Base-by-base conservation (phyloP, 176 grass and related monocot genomes). In the Carex kokanica region DNA sequence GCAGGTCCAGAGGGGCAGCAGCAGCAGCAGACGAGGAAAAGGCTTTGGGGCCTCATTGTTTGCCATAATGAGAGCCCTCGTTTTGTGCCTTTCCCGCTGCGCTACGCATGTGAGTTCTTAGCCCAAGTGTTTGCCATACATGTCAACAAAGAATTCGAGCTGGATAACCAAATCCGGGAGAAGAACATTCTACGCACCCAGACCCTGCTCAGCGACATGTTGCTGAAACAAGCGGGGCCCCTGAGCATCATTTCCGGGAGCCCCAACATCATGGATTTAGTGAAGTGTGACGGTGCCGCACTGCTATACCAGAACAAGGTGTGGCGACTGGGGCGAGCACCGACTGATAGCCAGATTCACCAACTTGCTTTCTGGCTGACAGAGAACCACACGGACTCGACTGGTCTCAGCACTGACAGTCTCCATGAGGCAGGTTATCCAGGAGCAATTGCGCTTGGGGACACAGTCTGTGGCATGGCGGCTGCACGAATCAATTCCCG, bases 191-290 rank as follows among this genome's bases (percentile, higher is more conserved):
- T 98, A 32, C 91, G 88, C 43, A 94, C 90, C 65, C 92, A 98
- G 73, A 98, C 92, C 2, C 85, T 94, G 20, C 87, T 98, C 13
- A 94, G 88, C 18, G 92, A 94, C 75, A 88, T 98, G 90, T 82
- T 98, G 29, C 86, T 94, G 49, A 93, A 63, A 75, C 90, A 98
- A 90, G 82, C 95, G 3, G 88, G 88, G 62, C 95, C 95, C 32
- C 24, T 93, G 21, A 92, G 87, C 78, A 98, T 98, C 18, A 66
- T 98, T 66, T 90, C 87, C 18, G 88, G 92, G 31, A 88, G 36
- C 75, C 95, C 95, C 8, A 98, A 93, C 85, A 93, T 98, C 84
- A 98, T 94, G 95, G 95, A 98, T 77, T 91, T 98, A 49, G 89
- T 93, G 16, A 94, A 72, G 25, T 93, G 92, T 78, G 89, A 94